Conservation (phyloP, 1,284 basidiomycete genomes). For the Cryptococcus jaspeensis region DNA sequence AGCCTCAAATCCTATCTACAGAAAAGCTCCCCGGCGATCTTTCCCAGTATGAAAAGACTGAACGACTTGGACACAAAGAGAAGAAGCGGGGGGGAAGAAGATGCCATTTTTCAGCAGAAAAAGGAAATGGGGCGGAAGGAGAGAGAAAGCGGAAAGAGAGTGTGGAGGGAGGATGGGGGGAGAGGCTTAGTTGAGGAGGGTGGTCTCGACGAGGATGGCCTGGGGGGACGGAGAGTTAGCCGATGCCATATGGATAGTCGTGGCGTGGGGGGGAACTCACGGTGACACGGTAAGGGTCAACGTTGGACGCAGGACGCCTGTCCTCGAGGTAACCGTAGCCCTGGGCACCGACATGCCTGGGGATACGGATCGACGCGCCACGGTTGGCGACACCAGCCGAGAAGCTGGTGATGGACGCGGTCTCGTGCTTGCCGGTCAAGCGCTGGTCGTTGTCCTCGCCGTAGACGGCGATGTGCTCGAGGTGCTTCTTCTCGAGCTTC, state of each 20-base stretch:
- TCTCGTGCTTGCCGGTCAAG: constrained; percentile 90
- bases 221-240: background rate
- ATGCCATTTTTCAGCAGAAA: background rate
- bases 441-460: constrained; percentile 94
- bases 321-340: constrained; percentile 97
- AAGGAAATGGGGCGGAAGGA: background rate
- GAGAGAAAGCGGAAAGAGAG: background rate
- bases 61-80: no score
- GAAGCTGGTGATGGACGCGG: constrained; percentile 90
- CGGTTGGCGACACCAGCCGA: constrained; percentile 96
- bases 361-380: constrained; percentile 80
- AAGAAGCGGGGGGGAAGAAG: no score
- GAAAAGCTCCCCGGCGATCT: background rate
- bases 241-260: constrained; percentile 42
- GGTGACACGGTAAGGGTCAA: constrained; percentile 84
- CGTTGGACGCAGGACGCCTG: constrained; percentile 95
- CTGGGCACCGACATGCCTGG: constrained; percentile 84
- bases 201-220: constrained; percentile 89
- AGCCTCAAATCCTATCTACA: background rate
- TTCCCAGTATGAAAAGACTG: no score
- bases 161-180: background rate
- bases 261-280: background rate
- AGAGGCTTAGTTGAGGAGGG: constrained; percentile 51
- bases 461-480: constrained; percentile 93
- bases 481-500: constrained; percentile 77